A percentile compares a stretch with the other conserved stretches of the same genome.
Conservation (phyloP, 2,329 filamentous ascomycete genomes). For the Pyrenophora seminiperda region DNA sequence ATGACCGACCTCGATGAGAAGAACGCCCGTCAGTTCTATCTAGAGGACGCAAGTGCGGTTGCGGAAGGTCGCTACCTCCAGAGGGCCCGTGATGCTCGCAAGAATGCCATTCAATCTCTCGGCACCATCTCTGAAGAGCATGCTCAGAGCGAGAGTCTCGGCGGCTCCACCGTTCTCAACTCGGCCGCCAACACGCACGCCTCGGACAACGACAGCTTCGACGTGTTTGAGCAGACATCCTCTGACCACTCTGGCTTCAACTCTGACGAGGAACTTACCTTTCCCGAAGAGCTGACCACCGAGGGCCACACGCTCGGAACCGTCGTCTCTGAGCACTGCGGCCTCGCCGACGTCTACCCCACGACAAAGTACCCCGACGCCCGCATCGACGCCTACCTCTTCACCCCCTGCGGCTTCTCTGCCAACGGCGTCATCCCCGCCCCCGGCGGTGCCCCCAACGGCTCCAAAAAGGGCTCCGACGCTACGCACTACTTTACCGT, state of each 20-base stretch:
- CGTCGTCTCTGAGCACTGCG: constrained; percentile 87
- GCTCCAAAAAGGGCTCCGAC: constrained; percentile 48
- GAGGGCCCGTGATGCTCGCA: constrained; percentile 67
- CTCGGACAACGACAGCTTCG: constrained; percentile 68
- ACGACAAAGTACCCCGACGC: constrained; percentile 86
- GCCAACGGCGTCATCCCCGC: constrained; percentile 94
- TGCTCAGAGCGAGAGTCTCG: constrained; percentile 44
- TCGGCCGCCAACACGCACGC: constrained; percentile 50
- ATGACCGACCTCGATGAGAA: constrained; percentile 71
- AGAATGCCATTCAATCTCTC: constrained; percentile 63
- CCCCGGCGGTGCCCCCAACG: constrained; percentile 57
- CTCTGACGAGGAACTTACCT: constrained; percentile 61
- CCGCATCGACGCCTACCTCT: constrained; percentile 92
- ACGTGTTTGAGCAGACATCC: constrained; percentile 80
- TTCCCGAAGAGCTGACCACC: constrained; percentile 78
- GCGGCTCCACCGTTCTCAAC: constrained; percentile 43
- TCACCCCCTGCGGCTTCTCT: constrained; percentile 95
- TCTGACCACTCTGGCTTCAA: constrained; percentile 65
- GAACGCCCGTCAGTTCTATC: constrained; percentile 71
- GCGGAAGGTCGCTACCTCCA: constrained; percentile 79
- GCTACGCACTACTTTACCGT: constrained; percentile 90
- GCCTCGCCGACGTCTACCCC: constrained; percentile 87
- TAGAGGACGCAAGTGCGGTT: constrained; percentile 85
- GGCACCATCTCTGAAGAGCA: constrained; percentile 63
- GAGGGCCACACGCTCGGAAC: constrained; percentile 94